Evolutionary conservation across 108 stramenopile species (phyloP), one percentile per base, ranked within the genome.

Genomic region (Skeletonema menzelii): DNA sequence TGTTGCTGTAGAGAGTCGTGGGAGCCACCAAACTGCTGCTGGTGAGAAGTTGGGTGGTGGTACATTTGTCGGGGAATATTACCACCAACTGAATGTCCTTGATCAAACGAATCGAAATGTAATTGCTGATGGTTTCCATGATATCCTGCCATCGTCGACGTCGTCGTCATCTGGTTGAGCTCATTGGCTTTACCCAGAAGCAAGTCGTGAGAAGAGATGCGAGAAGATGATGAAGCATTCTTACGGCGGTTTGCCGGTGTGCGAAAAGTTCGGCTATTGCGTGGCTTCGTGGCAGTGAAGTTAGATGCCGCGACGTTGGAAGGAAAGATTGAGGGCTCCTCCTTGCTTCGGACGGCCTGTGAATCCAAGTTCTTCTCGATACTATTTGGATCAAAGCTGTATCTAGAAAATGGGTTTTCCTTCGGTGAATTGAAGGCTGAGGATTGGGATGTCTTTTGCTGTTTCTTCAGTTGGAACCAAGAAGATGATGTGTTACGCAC

Each of bases 331-430:
- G 72, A 79, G 27, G n/a, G 27, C 12, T 67, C n/a, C 12, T 67
- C n/a, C 35, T 69, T 71, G 63, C 67, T 70, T 40, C 24, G 42
- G 27, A 28, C 63, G 3, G 83, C 73, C 15, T 44, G 60, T 17
- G 66, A 46, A 46, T 73, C 75, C 31, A 87, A 53, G 56, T 67
- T 80, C 10, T 44, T 40, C 67, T 96, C 95, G 2, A 86, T 87
- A 32, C 87, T 83, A 58, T 96, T 96, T 5, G 95, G 95, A 70
- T 96, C 95, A 69, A 86, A 90, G 46, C 78, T 60, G 67, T 88
- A 96, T n/a, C 49, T 58, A 8, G 78, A 13, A 53, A 92, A 96
- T 15, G 95, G 91, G 58, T 96, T 96, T 47, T 92, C 89, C 40
- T 86, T 86, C 65, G 64, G 73, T 26, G 73, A 95, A 87, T 65